Conservation (phyloP, 306 rosid genomes). For the Begonia fuchsioides region DNA sequence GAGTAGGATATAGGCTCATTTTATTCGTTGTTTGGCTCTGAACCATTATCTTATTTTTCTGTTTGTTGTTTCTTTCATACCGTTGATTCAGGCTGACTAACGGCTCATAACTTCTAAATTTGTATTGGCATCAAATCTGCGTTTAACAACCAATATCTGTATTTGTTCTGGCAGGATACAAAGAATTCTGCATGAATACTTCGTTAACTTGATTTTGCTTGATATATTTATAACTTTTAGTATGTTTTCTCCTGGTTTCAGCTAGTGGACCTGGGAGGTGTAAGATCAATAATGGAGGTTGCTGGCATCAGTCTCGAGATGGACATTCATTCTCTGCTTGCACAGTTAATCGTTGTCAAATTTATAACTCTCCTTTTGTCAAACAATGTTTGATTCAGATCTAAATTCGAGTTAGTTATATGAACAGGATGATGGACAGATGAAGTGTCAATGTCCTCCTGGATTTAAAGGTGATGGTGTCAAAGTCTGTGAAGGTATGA, state of each 20-base stretch:
- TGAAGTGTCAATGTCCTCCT: slow-evolving; percentile 69
- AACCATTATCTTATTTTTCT: too few species aligned
- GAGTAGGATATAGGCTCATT: too few species aligned
- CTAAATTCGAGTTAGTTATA: slow-evolving; percentile 10
- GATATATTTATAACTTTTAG: background rate
- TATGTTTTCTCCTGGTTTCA: slow-evolving; percentile 38
- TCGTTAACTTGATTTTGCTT: too few species aligned
- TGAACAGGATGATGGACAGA: slow-evolving; percentile 63
- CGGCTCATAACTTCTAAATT: too few species aligned
- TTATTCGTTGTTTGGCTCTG: too few species aligned
- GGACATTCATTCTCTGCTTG: slow-evolving; percentile 90
- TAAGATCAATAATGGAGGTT: slow-evolving; percentile 93
- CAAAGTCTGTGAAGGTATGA: slow-evolving; percentile 67
- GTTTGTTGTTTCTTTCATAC: too few species aligned
- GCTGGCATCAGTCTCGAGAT: slow-evolving; percentile 80
- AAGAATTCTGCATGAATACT: too few species aligned
- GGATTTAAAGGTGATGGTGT: slow-evolving; percentile 94
- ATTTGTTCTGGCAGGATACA: too few species aligned
- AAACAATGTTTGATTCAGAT: slow-evolving; percentile 1
- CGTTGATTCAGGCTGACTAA: too few species aligned
- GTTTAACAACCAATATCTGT: too few species aligned
- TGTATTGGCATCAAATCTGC: too few species aligned
- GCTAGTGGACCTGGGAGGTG: slow-evolving; percentile 96
- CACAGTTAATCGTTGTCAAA: slow-evolving; percentile 36
- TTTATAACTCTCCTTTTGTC: background rate